phyloP scores from a whole-genome alignment of 2,329 filamentous ascomycete species.

The Dothistroma septosporum region DNA sequence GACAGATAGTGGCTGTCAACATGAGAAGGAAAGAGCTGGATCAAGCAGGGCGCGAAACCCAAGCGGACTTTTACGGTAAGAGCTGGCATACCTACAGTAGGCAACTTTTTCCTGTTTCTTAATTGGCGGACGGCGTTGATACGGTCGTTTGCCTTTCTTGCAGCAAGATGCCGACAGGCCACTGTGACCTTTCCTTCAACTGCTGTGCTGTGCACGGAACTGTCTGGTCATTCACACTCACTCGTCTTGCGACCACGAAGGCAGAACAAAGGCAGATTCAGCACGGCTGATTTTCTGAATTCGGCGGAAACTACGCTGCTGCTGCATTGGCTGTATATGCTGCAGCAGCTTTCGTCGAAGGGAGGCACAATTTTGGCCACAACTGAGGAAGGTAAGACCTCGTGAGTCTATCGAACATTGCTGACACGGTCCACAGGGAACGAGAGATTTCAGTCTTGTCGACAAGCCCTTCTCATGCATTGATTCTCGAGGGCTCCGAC shows the following conservation, averaged over 20 bases:
- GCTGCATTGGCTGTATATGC: background rate
- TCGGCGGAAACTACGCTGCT: background rate
- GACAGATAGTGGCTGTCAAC: background rate
- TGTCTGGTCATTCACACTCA: background rate
- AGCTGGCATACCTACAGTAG: background rate
- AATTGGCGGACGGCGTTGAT: background rate
- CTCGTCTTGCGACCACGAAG: background rate
- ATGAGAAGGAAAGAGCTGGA: background rate
- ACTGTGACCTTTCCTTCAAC: background rate
- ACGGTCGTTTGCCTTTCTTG: background rate
- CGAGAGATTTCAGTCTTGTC: background rate
- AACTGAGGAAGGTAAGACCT: background rate
- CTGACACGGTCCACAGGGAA: background rate
- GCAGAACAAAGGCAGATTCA: too few relatives aligned
- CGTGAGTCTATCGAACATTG: background rate
- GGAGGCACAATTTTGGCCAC: background rate
- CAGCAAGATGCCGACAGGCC: background rate
- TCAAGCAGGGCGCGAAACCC: background rate
- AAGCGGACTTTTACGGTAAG: background rate
- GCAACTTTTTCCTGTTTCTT: background rate
- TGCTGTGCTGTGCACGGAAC: background rate
- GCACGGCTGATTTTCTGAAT: too few relatives aligned
- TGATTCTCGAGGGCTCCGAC: background rate
- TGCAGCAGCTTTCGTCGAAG: background rate
- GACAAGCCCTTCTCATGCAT: background rate